Evolutionary conservation across 352 stramenopile genomes (phyloP), one percentile per base, ranked within the genome.

Genomic region (Globisporangium middletonii): DNA sequence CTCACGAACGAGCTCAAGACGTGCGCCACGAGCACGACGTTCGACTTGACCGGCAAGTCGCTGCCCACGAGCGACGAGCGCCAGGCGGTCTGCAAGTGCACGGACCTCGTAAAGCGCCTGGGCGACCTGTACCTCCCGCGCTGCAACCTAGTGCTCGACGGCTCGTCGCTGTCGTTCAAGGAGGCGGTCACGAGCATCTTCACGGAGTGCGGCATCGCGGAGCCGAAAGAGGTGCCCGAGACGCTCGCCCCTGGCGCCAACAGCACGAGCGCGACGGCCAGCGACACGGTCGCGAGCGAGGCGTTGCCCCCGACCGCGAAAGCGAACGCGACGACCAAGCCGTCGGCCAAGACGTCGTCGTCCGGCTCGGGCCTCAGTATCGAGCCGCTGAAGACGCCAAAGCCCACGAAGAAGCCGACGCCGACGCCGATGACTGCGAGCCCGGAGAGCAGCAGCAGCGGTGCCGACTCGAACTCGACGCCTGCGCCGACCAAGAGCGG

Each of bases 41-140:
- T 52, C 48, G 59, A 73, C 59, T 47, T 73, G 45, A 63, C 66
- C 27, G 59, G 56, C 53, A 41, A 46, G 44, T 47, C 59, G 43
- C 45, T 73, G 23, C 66, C 66, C 15, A 65, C 62, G 27, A 57
- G 56, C 41, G 35, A 44, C 26, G 59, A 73, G 63, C 66, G 66
- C 43, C 33, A 60, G 48, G 56, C 51, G 27, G 50, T 73, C 47
- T 73, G 66, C 59, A 65, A 73, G 63, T 73, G 66, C 63, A 57
- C 55, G 43, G 16, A 57, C 48, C 63, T 73, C 23, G 43, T 73
- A 26, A 61, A 70, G 59, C 46, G 68, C 38, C 33, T 73, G 41
- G 42, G 50, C 27, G 54, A 73, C 52, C 54, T 71, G 41, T 43
- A 51, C 18, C 50, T 68, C 37, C 66, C 66, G 37, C 66, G 66